These are phyloP conservation scores for Stagonosporopsis cucurbitacearum DNA, from an alignment of 2,329 filamentous ascomycete species.

Conservation along the genomic window DNA sequence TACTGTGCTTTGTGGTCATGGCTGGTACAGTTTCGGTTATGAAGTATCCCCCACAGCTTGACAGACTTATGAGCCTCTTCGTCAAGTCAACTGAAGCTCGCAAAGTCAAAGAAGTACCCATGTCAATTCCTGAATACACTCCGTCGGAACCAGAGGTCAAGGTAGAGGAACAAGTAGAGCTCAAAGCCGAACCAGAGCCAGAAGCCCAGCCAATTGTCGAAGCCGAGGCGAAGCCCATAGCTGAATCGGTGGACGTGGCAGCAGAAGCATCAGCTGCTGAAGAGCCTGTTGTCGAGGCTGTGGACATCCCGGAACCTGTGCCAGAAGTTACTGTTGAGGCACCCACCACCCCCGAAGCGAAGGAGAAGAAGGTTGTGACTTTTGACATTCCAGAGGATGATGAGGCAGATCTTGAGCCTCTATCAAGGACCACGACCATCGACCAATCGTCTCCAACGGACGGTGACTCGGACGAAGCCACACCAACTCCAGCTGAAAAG, in stretches of 20 bases:
- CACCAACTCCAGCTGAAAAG: slow-evolving; percentile 14
- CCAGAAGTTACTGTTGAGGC: slow-evolving; percentile 15
- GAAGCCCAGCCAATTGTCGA: slow-evolving; percentile 3
- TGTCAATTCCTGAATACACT: slow-evolving; percentile 12
- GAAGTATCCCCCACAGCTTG: slow-evolving; percentile 21
- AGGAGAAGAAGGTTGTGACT: slow-evolving; percentile 44
- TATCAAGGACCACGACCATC: slow-evolving; percentile 44
- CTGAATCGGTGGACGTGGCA: slow-evolving; percentile 1
- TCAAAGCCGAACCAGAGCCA: neutral
- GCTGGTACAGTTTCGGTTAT: slow-evolving; percentile 23
- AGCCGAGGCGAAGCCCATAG: neutral
- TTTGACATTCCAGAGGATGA: slow-evolving; percentile 42
- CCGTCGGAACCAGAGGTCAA: slow-evolving; percentile 1
- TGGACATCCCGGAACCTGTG: slow-evolving; percentile 5
- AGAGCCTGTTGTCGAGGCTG: slow-evolving; percentile 10
- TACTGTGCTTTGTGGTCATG: slow-evolving; percentile 21
- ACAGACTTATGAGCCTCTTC: slow-evolving; percentile 26
- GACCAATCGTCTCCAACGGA: slow-evolving; percentile 34
- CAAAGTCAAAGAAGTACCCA: slow-evolving; percentile 16
- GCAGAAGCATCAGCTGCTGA: slow-evolving; percentile 7
- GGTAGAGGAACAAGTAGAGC: neutral
- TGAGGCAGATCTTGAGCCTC: slow-evolving; percentile 42
- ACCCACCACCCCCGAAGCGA: slow-evolving; percentile 24
- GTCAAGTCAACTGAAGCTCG: slow-evolving; percentile 19
- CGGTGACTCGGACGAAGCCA: slow-evolving; percentile 23